Evolutionary conservation across 257 asterid species (phyloP).

Genomic region (Plantago major): DNA sequence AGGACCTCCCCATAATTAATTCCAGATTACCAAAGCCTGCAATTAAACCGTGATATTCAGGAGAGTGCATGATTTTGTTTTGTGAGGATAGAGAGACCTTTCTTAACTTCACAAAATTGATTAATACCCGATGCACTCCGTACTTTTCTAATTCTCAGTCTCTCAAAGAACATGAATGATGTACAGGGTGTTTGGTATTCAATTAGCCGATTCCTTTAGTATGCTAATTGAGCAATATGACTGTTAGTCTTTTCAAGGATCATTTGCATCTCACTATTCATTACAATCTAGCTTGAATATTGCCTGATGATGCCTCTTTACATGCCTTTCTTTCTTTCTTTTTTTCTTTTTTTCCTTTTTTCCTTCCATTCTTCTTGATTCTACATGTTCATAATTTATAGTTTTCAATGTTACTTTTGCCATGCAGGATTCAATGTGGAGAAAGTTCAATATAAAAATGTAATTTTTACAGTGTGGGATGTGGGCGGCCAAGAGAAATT

Average conservation of each 20-base stretch:
- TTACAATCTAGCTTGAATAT: background rate
- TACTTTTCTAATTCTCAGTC: conserved; percentile 12
- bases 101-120: background rate
- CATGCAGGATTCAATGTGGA: conserved; percentile 93
- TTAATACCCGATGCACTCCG: background rate
- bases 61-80: conserved; percentile 11
- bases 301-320: background rate
- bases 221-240: no score
- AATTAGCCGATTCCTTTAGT: no score
- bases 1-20: background rate
- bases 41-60: conserved; percentile 5
- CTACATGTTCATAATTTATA: conserved; percentile 1
- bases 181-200: no score
- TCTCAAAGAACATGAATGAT: background rate
- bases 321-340: conserved; percentile 2
- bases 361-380: background rate
- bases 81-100: conserved; percentile 4
- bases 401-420: conserved; percentile 24
- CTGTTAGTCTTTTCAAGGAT: no score
- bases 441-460: conserved; percentile 94
- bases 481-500: conserved; percentile 95
- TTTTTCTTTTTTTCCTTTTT: background rate
- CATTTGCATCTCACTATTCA: no score
- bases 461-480: conserved; percentile 94
- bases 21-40: conserved; percentile 2